Percentiles rank a stretch among this genome's conserved stretches.
phyloP scores from a whole-genome alignment of 495 filamentous ascomycete genomes.

The Mycothermus thermophilus region DNA sequence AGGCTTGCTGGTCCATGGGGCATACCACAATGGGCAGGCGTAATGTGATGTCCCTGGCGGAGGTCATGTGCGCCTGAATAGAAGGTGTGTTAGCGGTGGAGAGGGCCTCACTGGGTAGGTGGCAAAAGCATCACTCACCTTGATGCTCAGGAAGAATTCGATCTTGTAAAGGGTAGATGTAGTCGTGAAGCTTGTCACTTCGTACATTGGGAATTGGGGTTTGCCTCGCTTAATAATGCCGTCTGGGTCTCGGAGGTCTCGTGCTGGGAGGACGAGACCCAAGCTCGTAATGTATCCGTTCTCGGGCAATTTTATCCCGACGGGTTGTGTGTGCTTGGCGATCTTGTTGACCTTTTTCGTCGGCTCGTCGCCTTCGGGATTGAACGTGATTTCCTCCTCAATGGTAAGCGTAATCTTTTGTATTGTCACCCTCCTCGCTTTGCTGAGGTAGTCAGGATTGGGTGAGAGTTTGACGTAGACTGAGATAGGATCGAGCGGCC shows the following conservation, averaged over 20 bases:
- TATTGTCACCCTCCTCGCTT: constrained; percentile 86
- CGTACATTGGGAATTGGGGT: constrained; percentile 77
- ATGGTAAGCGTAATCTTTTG: constrained; percentile 86
- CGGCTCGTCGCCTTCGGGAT: constrained; percentile 95
- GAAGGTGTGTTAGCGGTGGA: constrained; percentile 9
- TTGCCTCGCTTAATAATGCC: constrained; percentile 78
- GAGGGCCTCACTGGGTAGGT: not conserved
- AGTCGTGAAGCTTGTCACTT: constrained; percentile 82
- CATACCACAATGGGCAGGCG: constrained; percentile 94
- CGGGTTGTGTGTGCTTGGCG: constrained; percentile 65
- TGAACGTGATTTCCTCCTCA: constrained; percentile 94
- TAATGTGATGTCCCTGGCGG: constrained; percentile 75
- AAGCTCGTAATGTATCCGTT: constrained; percentile 83
- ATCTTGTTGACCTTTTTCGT: constrained; percentile 78
- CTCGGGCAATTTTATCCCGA: constrained; percentile 74
- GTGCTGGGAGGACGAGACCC: constrained; percentile 78
- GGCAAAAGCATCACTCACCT: constrained; percentile 43
- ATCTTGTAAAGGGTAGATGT: constrained; percentile 93
- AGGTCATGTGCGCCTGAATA: constrained; percentile 72
- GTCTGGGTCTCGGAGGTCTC: constrained; percentile 76
- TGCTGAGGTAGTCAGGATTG: constrained; percentile 79
- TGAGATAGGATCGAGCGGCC: constrained; percentile 84
- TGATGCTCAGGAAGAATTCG: constrained; percentile 89
- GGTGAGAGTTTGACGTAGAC: constrained; percentile 89
- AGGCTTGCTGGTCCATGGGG: constrained; percentile 85